Evolutionary conservation across 1,139 yeast species (phyloP), one percentile per base, ranked within the genome.

Genomic region (Diutina siamensis): DNA sequence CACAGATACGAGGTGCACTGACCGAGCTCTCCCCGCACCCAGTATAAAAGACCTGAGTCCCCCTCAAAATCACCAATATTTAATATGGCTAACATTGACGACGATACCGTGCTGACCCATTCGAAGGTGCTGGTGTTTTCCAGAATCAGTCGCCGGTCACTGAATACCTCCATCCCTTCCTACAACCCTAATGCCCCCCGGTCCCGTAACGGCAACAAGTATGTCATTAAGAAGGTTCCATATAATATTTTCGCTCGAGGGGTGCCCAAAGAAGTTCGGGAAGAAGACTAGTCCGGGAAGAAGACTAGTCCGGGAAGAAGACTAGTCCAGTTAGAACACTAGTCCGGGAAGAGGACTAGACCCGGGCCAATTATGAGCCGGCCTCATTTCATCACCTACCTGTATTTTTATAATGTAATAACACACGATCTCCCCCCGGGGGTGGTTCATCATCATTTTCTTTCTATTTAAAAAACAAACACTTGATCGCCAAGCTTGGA

Each of bases 401-500:
- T 34, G 20, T 17, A 17, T 17, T 33, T 13, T 31, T n/a, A n/a
- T 13, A 31, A 17, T n/a, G n/a, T n/a, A n/a, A n/a, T n/a, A n/a
- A n/a, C n/a, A n/a, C n/a, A n/a, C 34, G 34, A 31, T 13, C 15
- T 31, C 17, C 15, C 1, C 4, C 15, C 13, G 33, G 5, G 34
- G n/a, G 34, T 9, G n/a, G 17, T 31, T 31, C 15, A 31, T 31
- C 31, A 27, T 13, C 10, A 13, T 2, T 10, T n/a, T n/a, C n/a
- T n/a, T n/a, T n/a, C n/a, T n/a, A 21, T 3, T 60, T 73, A 88
- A 59, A 88, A 88, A 28, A 83, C 83, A 67, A 92, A 92, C 32
- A 89, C 85, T 67, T 88, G 95, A 66, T 94, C 97, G 48, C 88
- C 95, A 58, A 86, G 75, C 68, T 88, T 88, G 46, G 95, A 83